Base-by-base conservation (phyloP, 208 protist genomes). In the Porcisia hertigi region DNA sequence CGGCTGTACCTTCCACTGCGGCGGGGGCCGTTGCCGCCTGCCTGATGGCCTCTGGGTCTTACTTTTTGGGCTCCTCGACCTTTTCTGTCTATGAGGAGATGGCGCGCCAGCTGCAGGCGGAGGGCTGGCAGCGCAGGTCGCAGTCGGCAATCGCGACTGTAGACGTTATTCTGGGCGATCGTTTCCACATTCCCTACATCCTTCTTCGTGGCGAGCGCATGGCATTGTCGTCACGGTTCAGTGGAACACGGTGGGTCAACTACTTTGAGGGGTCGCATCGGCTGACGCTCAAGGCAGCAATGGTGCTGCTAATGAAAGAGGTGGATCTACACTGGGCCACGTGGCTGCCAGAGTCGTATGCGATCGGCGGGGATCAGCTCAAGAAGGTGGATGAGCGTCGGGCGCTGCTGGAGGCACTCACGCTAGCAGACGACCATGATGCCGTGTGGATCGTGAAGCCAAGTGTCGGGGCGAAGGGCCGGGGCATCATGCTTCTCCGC, bases 61-160 rank as follows among this genome's bases (percentile, higher is more conserved):
- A 79, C 75, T 94, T 92, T 72, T 45, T 93, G 11, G 90, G 92
- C 52, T 69, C 75, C 20, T 79, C 79, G 16, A 81, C 67, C 63
- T 97, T 97, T 80, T 94, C 88, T 43, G 92, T 97, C 36, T 97
- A 95, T 70, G 92, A 95, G 59, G 91, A 93, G 65, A 94, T 94
- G 86, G 86, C 81, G n/a, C 52, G 63, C 59, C 88, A 94, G 69
- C 86, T 97, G 72, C 78, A 79, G 30, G 69, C 77, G 67, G 66
- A 77, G 16, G 88, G 88, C 2, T 95, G 93, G 91, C 79, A 39
- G 39, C 76, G 81, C 69, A 78, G 81, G 63, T 69, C 74, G 3
- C 70, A 69, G 34, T 9, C 63, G 14, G 67, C 54, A 12, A 62
- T 87, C 30, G 82, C 85, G 25, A 81, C 79, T 23, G 93, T 81